phyloP scores from a whole-genome alignment of 768 basidiomycete species.

The Mycena indigotica region DNA sequence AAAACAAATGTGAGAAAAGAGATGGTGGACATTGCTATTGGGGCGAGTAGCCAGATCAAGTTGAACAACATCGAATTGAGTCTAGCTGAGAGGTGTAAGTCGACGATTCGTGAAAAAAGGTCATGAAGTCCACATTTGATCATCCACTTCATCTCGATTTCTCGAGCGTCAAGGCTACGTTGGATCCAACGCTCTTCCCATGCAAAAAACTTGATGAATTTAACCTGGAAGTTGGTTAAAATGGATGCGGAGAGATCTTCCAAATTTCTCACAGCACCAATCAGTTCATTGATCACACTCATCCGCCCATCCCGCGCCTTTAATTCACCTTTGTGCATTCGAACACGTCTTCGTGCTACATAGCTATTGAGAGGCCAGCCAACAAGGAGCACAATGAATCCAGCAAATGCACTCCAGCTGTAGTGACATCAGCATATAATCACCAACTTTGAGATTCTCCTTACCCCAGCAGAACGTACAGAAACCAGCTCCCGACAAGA shows the following conservation, averaged over 20 bases:
- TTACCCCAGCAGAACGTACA: constrained; percentile 59
- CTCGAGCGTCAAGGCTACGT: constrained; percentile 9
- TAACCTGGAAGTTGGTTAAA: constrained; percentile 43
- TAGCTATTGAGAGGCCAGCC: constrained; percentile 73
- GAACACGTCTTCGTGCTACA: constrained; percentile 58
- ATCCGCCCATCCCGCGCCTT: constrained; percentile 75
- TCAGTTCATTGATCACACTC: constrained; percentile 75
- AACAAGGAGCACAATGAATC: constrained; percentile 65
- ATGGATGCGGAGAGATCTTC: constrained; percentile 1
- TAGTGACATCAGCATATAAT: neutral
- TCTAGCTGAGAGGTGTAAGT: neutral
- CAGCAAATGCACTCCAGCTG: constrained; percentile 70
- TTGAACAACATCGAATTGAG: neutral
- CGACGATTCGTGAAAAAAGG: neutral
- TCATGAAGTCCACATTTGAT: neutral
- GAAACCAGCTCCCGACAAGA: constrained; percentile 54
- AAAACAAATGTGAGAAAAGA: constrained; percentile 75
- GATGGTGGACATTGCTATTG: constrained; percentile 76
- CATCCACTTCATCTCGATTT: constrained; percentile 18
- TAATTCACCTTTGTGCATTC: constrained; percentile 61
- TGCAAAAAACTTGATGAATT: constrained; percentile 65
- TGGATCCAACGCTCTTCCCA: constrained; percentile 23
- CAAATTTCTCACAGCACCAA: constrained; percentile 50
- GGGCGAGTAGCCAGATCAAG: constrained; percentile 63
- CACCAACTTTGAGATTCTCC: constrained; percentile 10